Conservation (phyloP, 108 stramenopile genomes). For the Nannochloropsis salina region DNA sequence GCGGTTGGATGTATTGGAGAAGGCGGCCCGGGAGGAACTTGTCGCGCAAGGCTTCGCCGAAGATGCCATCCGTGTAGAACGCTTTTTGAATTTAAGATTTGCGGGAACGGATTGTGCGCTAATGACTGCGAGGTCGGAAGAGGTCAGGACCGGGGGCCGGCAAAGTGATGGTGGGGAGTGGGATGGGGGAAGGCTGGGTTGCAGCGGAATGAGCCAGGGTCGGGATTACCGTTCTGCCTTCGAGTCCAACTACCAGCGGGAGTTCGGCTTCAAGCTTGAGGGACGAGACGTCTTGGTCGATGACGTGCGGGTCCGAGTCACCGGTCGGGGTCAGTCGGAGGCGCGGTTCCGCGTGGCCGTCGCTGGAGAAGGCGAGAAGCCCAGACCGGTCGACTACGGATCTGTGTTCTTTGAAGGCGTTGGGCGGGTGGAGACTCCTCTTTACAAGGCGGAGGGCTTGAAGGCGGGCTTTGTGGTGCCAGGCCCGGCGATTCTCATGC, state of each 20-base stretch:
- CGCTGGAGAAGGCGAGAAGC: conserved; percentile 26
- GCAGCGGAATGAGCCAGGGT: neutral
- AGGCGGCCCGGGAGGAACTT: conserved; percentile 53
- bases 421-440: conserved; percentile 78
- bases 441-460: conserved; percentile 65
- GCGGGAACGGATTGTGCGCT: conserved; percentile 91
- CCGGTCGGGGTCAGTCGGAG: conserved; percentile 55
- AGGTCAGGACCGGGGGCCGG: conserved; percentile 2
- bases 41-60: conserved; percentile 69
- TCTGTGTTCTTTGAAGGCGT: conserved; percentile 77
- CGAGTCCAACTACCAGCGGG: conserved; percentile 66
- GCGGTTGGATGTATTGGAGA: conserved; percentile 52
- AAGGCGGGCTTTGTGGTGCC: conserved; percentile 65
- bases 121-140: conserved; percentile 59
- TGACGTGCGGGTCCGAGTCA: conserved; percentile 86
- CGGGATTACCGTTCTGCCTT: conserved; percentile 50
- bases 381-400: conserved; percentile 38
- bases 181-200: neutral
- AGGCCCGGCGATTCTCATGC: conserved; percentile 90
- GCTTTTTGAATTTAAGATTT: conserved; percentile 72
- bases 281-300: conserved; percentile 81
- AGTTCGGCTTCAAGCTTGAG: conserved; percentile 85
- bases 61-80: conserved; percentile 33
- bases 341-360: conserved; percentile 25
- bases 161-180: neutral